Evolutionary conservation across 2,329 filamentous ascomycete genomes (phyloP), one percentile per base, ranked within the genome.

Genomic region (Didymella pomorum): DNA sequence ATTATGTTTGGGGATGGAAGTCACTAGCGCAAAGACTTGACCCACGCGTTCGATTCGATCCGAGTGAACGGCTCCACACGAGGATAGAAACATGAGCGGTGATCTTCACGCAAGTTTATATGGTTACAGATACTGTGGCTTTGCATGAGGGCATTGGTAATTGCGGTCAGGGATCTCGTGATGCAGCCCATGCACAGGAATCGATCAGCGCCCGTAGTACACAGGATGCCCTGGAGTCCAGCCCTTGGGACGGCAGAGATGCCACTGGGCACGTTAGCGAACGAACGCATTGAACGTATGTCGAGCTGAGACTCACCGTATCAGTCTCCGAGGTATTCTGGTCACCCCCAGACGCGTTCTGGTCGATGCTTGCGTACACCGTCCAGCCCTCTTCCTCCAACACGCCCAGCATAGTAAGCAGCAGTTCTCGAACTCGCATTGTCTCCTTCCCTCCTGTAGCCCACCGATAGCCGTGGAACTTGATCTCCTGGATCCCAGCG

Each of bases 291-390:
- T 6, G 37, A 23, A 6, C 3, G 10, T 8, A 14, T 16, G 10
- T 7, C 11, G 20, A 23, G 12, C 14, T 7, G 7, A 2, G 2
- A 60, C 63, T 60, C 43, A 68, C 63, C 18, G 67, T 68, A 61
- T 72, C 65, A 25, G 66, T 68, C 52, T 70, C 62, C 14, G 48
- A 64, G 21, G 47, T 29, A 10, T 65, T 65, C 52, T 62, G 65
- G 10, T 20, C 31, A 8, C 43, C 68, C 26, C 39, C 64, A 35
- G 46, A 43, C 7, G 16, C 21, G 43, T 21, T 64, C 58, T 78
- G 75, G 56, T 78, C 74, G 26, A 80, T 66, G 56, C 76, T 77
- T 1, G 75, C 74, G 66, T 79, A 79, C 14, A 79, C 68, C 45
- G 70, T 74, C 71, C 76, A 79, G 1, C 78, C 78, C 48, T 75